Conservation (phyloP, 2,329 filamentous ascomycete species). For the Trichoderma sp. region DNA sequence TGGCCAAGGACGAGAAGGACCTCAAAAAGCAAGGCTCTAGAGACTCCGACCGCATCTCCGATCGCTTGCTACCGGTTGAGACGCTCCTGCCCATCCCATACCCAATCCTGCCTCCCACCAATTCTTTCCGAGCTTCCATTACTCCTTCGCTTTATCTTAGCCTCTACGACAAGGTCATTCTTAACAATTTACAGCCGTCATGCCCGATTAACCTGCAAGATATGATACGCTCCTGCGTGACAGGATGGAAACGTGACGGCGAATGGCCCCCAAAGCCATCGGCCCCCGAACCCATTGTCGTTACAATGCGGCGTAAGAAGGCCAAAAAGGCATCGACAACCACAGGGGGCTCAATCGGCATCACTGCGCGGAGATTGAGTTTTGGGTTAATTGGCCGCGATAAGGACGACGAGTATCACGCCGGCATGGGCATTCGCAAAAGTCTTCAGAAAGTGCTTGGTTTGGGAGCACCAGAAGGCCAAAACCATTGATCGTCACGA, state of each 20-base stretch:
- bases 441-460: conserved; percentile 48
- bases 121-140: conserved; percentile 76
- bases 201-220: conserved; percentile 86
- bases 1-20: conserved; percentile 35
- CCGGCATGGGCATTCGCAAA: conserved; percentile 42
- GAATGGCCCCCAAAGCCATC: conserved; percentile 74
- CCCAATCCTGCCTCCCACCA: conserved; percentile 68
- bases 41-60: conserved; percentile 32
- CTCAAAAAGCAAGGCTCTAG: conserved; percentile 34
- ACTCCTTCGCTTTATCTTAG: conserved; percentile 70
- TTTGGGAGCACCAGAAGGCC: conserved; percentile 31
- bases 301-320: conserved; percentile 38
- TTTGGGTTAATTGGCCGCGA: conserved; percentile 47
- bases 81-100: conserved; percentile 69
- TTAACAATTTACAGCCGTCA: conserved; percentile 74
- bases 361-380: conserved; percentile 43
- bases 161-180: conserved; percentile 85
- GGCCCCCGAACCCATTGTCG: conserved; percentile 38
- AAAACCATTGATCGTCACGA: not conserved
- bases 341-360: conserved; percentile 28
- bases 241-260: conserved; percentile 88
- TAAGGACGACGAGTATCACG: conserved; percentile 32
- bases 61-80: conserved; percentile 45
- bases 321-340: conserved; percentile 31
- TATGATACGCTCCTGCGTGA: conserved; percentile 75